Evolutionary conservation across 345 rosid species (phyloP).

Genomic region (Syzygium grande): DNA sequence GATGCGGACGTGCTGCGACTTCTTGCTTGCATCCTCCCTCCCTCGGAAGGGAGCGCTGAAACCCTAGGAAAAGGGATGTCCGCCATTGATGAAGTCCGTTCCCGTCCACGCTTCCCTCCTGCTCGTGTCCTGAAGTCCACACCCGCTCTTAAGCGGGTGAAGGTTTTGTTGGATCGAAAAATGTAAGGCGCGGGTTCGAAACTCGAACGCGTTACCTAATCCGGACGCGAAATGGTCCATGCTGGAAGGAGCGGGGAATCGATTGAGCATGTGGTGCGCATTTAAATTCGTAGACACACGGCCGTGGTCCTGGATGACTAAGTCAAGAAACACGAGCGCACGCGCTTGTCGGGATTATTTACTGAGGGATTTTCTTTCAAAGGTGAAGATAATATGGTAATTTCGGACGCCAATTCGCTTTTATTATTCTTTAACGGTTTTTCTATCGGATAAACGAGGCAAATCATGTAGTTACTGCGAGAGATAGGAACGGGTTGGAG

Average conservation of each 20-base stretch:
- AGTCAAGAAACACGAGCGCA: not conserved
- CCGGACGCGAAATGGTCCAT: not conserved
- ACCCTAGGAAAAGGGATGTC: too few relatives aligned
- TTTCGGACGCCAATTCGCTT: accelerated
- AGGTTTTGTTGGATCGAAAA: too few relatives aligned
- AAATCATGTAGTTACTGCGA: too few relatives aligned
- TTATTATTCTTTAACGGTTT: not conserved
- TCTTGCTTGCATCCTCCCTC: not conserved
- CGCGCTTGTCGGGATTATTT: accelerated
- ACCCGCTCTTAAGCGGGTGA: too few relatives aligned
- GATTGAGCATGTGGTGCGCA: not conserved
- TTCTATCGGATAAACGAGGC: too few relatives aligned
- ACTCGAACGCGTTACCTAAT: not conserved
- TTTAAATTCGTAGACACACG: not conserved
- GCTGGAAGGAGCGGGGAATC: not conserved
- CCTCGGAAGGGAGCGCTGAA: not conserved
- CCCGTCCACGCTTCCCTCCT: too few relatives aligned
- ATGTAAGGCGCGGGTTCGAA: accelerated
- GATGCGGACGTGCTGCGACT: not conserved
- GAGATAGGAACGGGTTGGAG: too few relatives aligned
- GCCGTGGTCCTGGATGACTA: accelerated
- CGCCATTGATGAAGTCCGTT: too few relatives aligned
- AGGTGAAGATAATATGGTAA: accelerated
- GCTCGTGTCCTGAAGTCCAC: too few relatives aligned
- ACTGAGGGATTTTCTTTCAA: not conserved